Base-by-base conservation (phyloP, 2,329 filamentous ascomycete species). In the Calonectria henricotiae region DNA sequence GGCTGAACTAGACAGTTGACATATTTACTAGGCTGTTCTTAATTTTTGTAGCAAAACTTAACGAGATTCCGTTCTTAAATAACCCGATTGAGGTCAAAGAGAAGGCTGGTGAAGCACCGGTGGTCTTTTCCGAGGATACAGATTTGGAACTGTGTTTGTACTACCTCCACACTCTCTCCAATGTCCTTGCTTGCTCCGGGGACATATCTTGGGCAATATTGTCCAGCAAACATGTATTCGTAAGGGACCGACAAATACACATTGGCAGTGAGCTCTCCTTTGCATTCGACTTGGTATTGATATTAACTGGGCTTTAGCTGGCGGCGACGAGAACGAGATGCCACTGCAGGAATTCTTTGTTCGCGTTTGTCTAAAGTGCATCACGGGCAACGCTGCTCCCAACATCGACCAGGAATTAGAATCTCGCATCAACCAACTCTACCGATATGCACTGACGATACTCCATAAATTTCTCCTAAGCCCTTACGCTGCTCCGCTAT, bases 101-200 rank as follows among this genome's bases (percentile, higher is more conserved):
- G 39, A 68, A 71, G 60, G n/a, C 55, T 37, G 70, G 76, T 2
- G 62, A 76, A 39, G 35, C 65, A n/a, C 35, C 71, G 2, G 44
- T 71, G 4, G 51, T 68, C 0, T 81, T 89, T 69, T 83, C 82
- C 3, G 84, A 86, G 51, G 86, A 90, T 7, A 90, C 94, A 72
- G 93, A 97, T 74, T 86, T 95, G 8, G 92, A 93, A 71, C 88
- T 95, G 67, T 94, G 91, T 71, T 84, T 94, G 3, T 97, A 98
- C 80, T 92, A 96, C 76, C 83, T 98, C 23, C 89, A 90, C 62
- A 92, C 93, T 2, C 81, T 98, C 1, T 91, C 91, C 5, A 93
- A 94, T 73, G 87, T 97, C 30, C 83, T 98, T 17, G 86, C 89
- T 30, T 91, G 90, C 90, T 67, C 92, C 88, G 23, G 81, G 4